Evolutionary conservation across 805 yeast genomes (phyloP), one percentile per base, ranked within the genome.

Genomic region (Sugiyamaella floridensis): DNA sequence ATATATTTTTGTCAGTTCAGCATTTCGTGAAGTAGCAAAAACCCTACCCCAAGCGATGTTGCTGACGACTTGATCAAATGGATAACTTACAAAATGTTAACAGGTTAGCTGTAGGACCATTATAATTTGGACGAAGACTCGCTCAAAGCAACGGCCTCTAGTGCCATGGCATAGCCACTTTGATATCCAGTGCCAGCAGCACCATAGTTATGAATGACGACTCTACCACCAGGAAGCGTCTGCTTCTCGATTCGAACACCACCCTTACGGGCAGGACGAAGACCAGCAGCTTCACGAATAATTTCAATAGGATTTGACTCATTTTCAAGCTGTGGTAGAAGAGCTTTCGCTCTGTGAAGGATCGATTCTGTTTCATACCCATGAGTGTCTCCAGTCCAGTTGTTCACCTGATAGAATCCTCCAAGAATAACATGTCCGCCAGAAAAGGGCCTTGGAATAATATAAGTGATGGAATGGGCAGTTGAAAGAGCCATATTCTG

Each of bases 101-200:
- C n/a, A n/a, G n/a, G n/a, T n/a, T n/a, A n/a, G n/a, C n/a, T n/a
- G n/a, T n/a, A n/a, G n/a, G n/a, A n/a, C n/a, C n/a, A n/a, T 42
- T 42, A 48, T 46, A 45, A 40, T 40, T 48, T 48, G 15, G 51
- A n/a, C 10, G 29, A 18, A 9, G 37, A 32, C 3, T 28, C 48
- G 29, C 52, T 32, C 34, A 72, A 52, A n/a, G 55, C 55, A 2
- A 71, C 62, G 1, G 73, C 75, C 22, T 63, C 65, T 28, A 65
- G 77, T 75, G 86, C 80, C 64, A 81, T 74, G 1, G 89, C 90
- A 55, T 76, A 78, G 2, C 87, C 83, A 2, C 84, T 76, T 70
- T 87, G 95, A 66, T 79, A 85, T 0, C 93, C 93, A 20, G 86
- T 80, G 29, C 89, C 89, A 8, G 81, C 87, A 29, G 87, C 85